A percentile compares a stretch with the other conserved stretches of the same genome.
These are phyloP conservation scores for Turritis glabra DNA, from an alignment of 345 rosid species.

Conservation along the genomic window DNA sequence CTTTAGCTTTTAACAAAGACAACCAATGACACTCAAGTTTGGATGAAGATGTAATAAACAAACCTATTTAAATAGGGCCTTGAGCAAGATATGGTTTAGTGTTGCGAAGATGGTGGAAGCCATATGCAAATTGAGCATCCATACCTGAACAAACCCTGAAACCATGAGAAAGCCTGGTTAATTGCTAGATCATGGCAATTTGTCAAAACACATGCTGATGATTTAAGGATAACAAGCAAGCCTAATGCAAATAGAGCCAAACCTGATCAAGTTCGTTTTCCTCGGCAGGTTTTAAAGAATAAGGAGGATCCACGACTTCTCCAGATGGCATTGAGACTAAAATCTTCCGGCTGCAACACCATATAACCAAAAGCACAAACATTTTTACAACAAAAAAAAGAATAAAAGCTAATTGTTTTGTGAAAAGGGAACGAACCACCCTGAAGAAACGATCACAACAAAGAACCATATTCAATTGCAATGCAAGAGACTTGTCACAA, in stretches of 20 bases:
- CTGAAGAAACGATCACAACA: slow-evolving; percentile 41
- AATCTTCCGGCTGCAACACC: slow-evolving; percentile 72
- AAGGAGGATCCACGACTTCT: slow-evolving; percentile 70
- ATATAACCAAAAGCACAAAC: not conserved
- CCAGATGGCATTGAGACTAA: slow-evolving; percentile 70
- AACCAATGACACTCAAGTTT: not conserved
- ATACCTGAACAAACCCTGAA: slow-evolving; percentile 79
- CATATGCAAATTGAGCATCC: slow-evolving; percentile 99
- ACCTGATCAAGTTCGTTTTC: slow-evolving; percentile 74
- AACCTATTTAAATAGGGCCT: slow-evolving; percentile 95
- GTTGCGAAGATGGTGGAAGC: slow-evolving; percentile 93
- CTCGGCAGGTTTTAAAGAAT: slow-evolving; percentile 69
- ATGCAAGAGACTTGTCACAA: slow-evolving; percentile 10
- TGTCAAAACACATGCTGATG: not conserved
- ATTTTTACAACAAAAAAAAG: not conserved
- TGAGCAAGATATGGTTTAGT: slow-evolving; percentile 94
- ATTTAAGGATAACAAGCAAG: slow-evolving; percentile 11
- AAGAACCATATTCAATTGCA: not conserved
- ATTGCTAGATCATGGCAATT: not conserved
- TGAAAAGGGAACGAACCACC: slow-evolving; percentile 91
- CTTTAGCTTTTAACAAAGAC: not conserved
- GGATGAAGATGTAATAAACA: not conserved
- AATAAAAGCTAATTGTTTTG: not conserved
- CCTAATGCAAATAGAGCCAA: slow-evolving; percentile 7
- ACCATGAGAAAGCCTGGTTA: slow-evolving; percentile 10